Evolutionary conservation across 2,329 filamentous ascomycete species (phyloP).

Genomic region (Lachnellula cervina): DNA sequence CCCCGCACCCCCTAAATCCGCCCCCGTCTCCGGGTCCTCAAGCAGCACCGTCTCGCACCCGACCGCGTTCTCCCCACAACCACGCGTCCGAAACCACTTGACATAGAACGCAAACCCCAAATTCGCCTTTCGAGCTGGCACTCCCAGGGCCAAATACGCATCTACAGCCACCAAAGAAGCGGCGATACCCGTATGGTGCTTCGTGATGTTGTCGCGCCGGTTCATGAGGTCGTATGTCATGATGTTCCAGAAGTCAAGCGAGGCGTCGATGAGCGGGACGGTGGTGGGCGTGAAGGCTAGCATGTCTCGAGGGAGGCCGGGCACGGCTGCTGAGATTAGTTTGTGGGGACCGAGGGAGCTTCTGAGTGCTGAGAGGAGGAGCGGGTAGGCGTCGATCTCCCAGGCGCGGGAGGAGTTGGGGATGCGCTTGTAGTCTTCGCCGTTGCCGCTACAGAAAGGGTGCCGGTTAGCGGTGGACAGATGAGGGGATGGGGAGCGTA

Average conservation of each 20-base stretch:
- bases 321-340: conserved; percentile 63
- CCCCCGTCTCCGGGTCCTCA: conserved; percentile 54
- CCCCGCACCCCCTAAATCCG: conserved; percentile 52
- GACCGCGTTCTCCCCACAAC: conserved; percentile 35
- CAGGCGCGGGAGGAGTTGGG: conserved; percentile 55
- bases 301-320: conserved; percentile 60
- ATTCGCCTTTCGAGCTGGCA: conserved; percentile 49
- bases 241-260: conserved; percentile 64
- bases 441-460: conserved; percentile 50
- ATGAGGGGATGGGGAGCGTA: not conserved
- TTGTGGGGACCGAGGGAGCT: conserved; percentile 50
- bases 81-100: conserved; percentile 55
- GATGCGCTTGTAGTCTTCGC: conserved; percentile 61
- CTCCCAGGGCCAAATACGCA: conserved; percentile 52
- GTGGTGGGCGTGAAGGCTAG: conserved; percentile 58
- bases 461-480: conserved; percentile 16
- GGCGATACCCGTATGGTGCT: conserved; percentile 60
- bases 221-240: conserved; percentile 71
- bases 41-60: conserved; percentile 52
- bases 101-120: conserved; percentile 64
- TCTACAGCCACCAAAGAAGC: conserved; percentile 51
- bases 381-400: conserved; percentile 60
- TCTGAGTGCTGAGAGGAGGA: conserved; percentile 55
- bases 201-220: conserved; percentile 58
- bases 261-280: conserved; percentile 51